phyloP scores from a whole-genome alignment of 331 rosid genomes.

The Prunus yedoensis region DNA sequence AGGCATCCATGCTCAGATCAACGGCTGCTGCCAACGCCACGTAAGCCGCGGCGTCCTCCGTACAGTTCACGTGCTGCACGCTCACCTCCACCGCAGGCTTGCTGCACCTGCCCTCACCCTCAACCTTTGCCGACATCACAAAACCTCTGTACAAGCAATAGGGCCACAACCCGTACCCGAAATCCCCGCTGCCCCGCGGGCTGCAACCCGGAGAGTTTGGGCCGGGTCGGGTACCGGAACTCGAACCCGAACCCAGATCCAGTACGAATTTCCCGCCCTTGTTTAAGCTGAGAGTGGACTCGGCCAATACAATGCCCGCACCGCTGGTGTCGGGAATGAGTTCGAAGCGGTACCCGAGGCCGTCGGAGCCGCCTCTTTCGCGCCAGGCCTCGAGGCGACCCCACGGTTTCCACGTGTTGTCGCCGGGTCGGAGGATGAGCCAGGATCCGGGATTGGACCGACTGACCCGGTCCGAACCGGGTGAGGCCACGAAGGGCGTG shows the following conservation, averaged over 20 bases:
- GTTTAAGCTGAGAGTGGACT: constrained; percentile 26
- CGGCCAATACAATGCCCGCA: constrained; percentile 35
- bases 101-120: constrained; percentile 66
- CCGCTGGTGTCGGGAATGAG: constrained; percentile 47
- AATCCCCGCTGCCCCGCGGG: constrained; percentile 38
- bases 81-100: constrained; percentile 84
- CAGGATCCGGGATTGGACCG: constrained; percentile 93
- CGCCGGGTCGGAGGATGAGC: constrained; percentile 92
- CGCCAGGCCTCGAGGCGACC: constrained; percentile 98
- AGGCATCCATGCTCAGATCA: constrained; percentile 89
- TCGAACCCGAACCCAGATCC: constrained; percentile 21
- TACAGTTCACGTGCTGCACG: constrained; percentile 82
- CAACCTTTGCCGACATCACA: constrained; percentile 87
- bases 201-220: constrained; percentile 38
- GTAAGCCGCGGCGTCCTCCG: constrained; percentile 93
- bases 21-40: constrained; percentile 94
- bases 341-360: constrained; percentile 72
- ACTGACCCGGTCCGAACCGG: constrained; percentile 91
- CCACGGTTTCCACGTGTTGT: constrained; percentile 91
- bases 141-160: constrained; percentile 55
- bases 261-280: constrained; percentile 36
- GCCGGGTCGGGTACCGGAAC: neutral
- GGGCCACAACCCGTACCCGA: constrained; percentile 37
- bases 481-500: constrained; percentile 86
- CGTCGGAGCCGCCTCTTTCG: constrained; percentile 76